These are phyloP conservation scores for Nemania bipapillata DNA, from an alignment of 2,329 filamentous ascomycete species.

Conservation along the genomic window DNA sequence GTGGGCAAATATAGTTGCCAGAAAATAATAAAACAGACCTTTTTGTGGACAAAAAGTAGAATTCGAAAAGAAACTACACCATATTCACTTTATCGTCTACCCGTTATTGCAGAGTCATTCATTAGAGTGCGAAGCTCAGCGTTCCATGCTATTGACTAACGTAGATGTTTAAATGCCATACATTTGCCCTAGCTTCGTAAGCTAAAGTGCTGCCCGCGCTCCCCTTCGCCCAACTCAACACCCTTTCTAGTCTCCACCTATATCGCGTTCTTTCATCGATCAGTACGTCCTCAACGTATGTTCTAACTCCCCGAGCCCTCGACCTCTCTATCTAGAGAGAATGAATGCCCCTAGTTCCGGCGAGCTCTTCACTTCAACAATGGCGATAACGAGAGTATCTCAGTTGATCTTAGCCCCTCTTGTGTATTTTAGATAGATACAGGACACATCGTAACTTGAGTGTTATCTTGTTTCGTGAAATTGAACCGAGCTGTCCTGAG, in stretches of 20 bases:
- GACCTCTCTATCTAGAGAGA: background rate
- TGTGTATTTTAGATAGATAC: background rate
- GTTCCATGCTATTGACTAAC: background rate
- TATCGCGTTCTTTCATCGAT: background rate
- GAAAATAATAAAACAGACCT: slow-evolving; percentile 31
- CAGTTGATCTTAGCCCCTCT: background rate
- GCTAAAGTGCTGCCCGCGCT: background rate
- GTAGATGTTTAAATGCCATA: background rate
- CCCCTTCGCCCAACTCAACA: background rate
- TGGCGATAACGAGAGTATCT: background rate
- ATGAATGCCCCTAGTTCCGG: background rate
- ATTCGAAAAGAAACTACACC: background rate
- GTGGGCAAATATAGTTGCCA: slow-evolving; percentile 22
- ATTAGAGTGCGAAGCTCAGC: background rate
- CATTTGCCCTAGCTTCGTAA: background rate
- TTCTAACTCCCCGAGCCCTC: background rate
- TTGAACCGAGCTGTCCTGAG: background rate
- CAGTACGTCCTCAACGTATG: background rate
- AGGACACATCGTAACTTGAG: background rate
- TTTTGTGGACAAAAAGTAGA: slow-evolving; percentile 4
- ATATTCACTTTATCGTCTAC: background rate
- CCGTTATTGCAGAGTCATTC: background rate
- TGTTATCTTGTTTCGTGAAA: background rate
- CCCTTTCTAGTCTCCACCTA: background rate
- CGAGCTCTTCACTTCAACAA: background rate